A percentile compares a stretch with the other conserved stretches of the same genome.
Evolutionary conservation across 2,329 filamentous ascomycete genomes (phyloP).

Genomic region (Penicillium concentricum): DNA sequence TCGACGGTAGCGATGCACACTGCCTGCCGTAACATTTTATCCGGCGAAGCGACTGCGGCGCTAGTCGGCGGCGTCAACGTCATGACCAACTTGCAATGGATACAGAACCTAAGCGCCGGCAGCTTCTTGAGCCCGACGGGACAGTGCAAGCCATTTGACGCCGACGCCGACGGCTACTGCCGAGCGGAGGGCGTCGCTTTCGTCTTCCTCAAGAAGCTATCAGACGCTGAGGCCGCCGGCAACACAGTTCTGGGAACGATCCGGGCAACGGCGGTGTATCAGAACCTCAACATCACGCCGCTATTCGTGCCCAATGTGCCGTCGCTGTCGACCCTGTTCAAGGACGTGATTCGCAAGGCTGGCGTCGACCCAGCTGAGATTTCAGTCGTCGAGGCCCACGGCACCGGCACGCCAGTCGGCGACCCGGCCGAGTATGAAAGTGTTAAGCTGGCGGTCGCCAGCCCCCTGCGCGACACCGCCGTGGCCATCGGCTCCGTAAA

Average conservation of each 20-base stretch:
- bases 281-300: conserved; percentile 28
- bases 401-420: conserved; percentile 30
- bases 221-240: conserved; percentile 47
- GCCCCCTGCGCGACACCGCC: conserved; percentile 21
- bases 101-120: conserved; percentile 31
- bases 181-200: conserved; percentile 45
- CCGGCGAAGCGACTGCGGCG: conserved; percentile 21
- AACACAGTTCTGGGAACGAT: conserved; percentile 47
- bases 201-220: conserved; percentile 49
- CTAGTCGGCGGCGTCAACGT: conserved; percentile 40
- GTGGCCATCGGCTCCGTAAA: conserved; percentile 33
- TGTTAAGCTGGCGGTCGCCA: too few relatives aligned
- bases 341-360: conserved; percentile 20
- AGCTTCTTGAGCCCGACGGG: conserved; percentile 47
- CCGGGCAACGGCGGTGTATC: conserved; percentile 26
- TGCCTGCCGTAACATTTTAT: conserved; percentile 19
- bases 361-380: conserved; percentile 24
- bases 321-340: conserved; percentile 32
- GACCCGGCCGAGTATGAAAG: conserved; percentile 13
- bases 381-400: conserved; percentile 32
- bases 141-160: conserved; percentile 47
- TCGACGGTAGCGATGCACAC: conserved; percentile 37
- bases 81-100: conserved; percentile 27
- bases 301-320: conserved; percentile 14
- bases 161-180: conserved; percentile 51